Percentiles rank a stretch among this genome's conserved stretches.
Conservation (phyloP, 2,329 filamentous ascomycete genomes). For the Claviceps purpurea region DNA sequence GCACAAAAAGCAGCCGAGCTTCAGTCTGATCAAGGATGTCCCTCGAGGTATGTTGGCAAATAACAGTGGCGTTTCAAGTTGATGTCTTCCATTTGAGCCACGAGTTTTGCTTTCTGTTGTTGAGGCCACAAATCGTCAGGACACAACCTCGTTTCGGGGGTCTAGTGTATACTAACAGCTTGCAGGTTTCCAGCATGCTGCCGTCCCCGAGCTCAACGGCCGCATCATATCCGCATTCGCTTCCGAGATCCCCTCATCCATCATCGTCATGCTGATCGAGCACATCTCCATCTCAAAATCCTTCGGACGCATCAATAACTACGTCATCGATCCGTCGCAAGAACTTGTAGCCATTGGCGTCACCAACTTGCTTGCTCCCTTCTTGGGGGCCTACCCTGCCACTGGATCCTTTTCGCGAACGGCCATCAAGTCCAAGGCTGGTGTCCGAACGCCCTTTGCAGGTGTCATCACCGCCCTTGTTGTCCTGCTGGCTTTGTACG, state of each 20-base stretch:
- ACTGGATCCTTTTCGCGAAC: constrained; percentile 86
- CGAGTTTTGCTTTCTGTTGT: too few relatives aligned
- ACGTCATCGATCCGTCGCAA: constrained; percentile 67
- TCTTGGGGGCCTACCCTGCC: constrained; percentile 71
- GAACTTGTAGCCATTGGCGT: constrained; percentile 68
- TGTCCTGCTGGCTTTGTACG: constrained; percentile 74
- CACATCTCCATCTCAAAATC: constrained; percentile 77
- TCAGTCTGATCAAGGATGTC: constrained; percentile 53
- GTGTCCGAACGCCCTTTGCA: constrained; percentile 74
- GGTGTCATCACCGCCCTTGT: constrained; percentile 74
- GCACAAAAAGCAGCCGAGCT: constrained; percentile 38
- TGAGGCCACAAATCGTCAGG: too few relatives aligned
- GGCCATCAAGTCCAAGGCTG: constrained; percentile 88
- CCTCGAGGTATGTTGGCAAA: constrained; percentile 41
- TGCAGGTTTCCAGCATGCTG: constrained; percentile 55
- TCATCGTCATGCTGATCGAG: constrained; percentile 69
- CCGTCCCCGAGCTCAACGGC: constrained; percentile 47
- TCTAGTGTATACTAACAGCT: background rate
- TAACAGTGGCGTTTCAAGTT: too few relatives aligned
- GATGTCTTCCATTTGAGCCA: too few relatives aligned
- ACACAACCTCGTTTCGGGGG: too few relatives aligned
- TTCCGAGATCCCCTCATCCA: constrained; percentile 54
- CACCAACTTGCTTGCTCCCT: constrained; percentile 61
- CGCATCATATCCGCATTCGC: constrained; percentile 50
- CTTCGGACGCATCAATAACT: constrained; percentile 70